A percentile compares a stretch with the other conserved stretches of the same genome.
These are phyloP conservation scores for Solanum phureja DNA, from an alignment of 257 asterid species.

Conservation along the genomic window DNA sequence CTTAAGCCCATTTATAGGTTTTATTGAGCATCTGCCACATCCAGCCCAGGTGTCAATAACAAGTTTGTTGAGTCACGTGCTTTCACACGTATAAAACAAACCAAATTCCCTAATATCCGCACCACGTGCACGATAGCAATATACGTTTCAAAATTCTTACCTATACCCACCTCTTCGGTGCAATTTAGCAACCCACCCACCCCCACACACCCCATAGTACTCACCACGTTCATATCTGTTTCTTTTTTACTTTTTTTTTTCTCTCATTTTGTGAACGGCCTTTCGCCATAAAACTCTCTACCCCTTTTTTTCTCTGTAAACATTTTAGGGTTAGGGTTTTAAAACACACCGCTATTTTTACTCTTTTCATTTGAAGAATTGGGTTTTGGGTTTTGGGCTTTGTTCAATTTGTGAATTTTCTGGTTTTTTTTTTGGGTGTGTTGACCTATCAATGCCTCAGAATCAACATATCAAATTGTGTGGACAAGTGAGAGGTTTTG, in stretches of 20 bases:
- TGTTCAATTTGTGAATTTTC: not conserved
- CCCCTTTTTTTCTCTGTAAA: not conserved
- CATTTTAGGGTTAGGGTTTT: constrained; percentile 37
- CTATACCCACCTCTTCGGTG: constrained; percentile 11
- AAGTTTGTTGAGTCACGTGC: constrained; percentile 8
- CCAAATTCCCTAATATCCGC: not conserved
- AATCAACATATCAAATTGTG: not conserved
- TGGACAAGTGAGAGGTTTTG: constrained; percentile 13
- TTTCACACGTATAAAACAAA: not conserved
- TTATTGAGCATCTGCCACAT: not conserved
- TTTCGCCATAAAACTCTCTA: constrained; percentile 18
- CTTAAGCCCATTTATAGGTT: not conserved
- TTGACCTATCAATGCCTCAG: constrained; percentile 38
- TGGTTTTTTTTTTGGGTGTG: not conserved
- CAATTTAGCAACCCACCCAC: constrained; percentile 32
- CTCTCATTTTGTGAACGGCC: constrained; percentile 5
- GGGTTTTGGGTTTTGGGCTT: constrained; percentile 21
- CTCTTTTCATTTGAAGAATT: not conserved
- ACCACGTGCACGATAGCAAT: constrained; percentile 24
- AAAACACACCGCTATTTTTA: not conserved
- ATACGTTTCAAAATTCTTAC: not conserved
- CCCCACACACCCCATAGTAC: not conserved
- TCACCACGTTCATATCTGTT: constrained; percentile 15
- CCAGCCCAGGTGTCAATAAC: not conserved
- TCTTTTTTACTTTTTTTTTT: constrained; percentile 5